These are phyloP conservation scores for Agrostemma githago DNA, from an alignment of 148 eudicot genomes.

Conservation along the genomic window DNA sequence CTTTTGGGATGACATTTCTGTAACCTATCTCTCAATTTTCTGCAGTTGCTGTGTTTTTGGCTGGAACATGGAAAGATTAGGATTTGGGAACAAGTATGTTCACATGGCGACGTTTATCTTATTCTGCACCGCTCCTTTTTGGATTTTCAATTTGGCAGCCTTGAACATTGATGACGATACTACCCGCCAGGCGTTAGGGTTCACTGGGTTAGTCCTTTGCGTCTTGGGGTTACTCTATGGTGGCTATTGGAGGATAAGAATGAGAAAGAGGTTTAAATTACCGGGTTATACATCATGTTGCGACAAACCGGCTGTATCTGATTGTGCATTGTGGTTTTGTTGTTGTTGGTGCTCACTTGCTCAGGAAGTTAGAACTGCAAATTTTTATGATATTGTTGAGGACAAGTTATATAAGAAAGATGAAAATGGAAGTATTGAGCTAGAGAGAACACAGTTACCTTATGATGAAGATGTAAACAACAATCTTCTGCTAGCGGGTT, in stretches of 20 bases:
- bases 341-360: constrained; percentile 99
- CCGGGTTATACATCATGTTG: constrained; percentile 63
- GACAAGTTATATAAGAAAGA: constrained; percentile 53
- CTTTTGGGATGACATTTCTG: constrained; percentile 81
- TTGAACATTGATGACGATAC: constrained; percentile 61
- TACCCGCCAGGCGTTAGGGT: constrained; percentile 61
- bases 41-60: constrained; percentile 92
- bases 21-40: constrained; percentile 71
- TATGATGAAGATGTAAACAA: constrained; percentile 36
- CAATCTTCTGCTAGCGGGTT: constrained; percentile 40
- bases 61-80: constrained; percentile 98
- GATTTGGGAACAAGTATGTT: constrained; percentile 92
- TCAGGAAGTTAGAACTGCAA: constrained; percentile 91
- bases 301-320: constrained; percentile 58
- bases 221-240: constrained; percentile 83
- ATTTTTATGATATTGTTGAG: constrained; percentile 66
- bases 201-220: constrained; percentile 72
- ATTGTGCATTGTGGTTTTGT: constrained; percentile 74
- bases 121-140: constrained; percentile 86
- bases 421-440: constrained; percentile 26
- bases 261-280: constrained; percentile 87
- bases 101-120: constrained; percentile 85
- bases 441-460: constrained; percentile 35
- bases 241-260: constrained; percentile 92
- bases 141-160: constrained; percentile 83